Percentiles rank a stretch among this genome's conserved stretches.
phyloP scores from a whole-genome alignment of 2,329 filamentous ascomycete genomes.

The Aspergillus niger region DNA sequence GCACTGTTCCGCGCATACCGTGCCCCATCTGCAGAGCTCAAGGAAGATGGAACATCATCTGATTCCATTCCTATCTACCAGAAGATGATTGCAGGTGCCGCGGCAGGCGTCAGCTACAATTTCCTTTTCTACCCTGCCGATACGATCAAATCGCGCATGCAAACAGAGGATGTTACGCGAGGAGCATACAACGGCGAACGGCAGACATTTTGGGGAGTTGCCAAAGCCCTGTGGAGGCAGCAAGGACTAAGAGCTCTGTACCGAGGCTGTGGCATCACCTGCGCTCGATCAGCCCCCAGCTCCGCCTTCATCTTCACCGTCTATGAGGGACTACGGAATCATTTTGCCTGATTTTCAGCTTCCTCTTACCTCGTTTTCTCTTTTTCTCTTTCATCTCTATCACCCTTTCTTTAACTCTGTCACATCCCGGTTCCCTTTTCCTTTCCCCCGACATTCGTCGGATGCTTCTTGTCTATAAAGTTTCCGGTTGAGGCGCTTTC shows the following conservation, averaged over 20 bases:
- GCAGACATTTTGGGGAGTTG: conserved; percentile 72
- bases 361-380: neutral
- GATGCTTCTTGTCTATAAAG: conserved; percentile 6
- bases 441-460: neutral
- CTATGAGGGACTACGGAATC: conserved; percentile 79
- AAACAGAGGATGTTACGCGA: conserved; percentile 70
- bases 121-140: conserved; percentile 97
- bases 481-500: conserved; percentile 6
- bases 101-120: conserved; percentile 91
- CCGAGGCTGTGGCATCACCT: conserved; percentile 91
- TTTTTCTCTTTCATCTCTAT: conserved; percentile 2
- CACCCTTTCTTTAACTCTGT: conserved; percentile 3
- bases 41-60: conserved; percentile 8
- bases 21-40: conserved; percentile 1
- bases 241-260: conserved; percentile 85
- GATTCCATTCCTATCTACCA: conserved; percentile 73
- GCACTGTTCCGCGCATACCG: conserved; percentile 66
- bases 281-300: conserved; percentile 82
- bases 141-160: conserved; percentile 96
- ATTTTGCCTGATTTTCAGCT: conserved; percentile 52
- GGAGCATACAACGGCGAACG: conserved; percentile 50
- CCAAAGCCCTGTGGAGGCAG: conserved; percentile 73
- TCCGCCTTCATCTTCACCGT: conserved; percentile 98
- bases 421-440: neutral
- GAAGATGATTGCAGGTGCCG: conserved; percentile 82